phyloP scores from a whole-genome alignment of 116 monocot species.

The Zostera marina region DNA sequence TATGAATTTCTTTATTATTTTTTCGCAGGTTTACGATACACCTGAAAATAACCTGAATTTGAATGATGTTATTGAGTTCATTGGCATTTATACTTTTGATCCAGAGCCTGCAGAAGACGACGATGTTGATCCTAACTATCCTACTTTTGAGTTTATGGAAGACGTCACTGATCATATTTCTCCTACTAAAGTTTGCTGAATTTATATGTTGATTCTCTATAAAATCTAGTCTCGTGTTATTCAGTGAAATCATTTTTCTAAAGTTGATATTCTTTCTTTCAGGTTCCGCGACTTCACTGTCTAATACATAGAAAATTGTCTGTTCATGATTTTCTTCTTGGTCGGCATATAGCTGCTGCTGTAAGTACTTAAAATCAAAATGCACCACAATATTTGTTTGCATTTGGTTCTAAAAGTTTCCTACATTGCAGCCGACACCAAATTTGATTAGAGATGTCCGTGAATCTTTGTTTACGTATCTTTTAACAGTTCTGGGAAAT shows the following conservation, averaged over 20 bases:
- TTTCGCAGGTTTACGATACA: conserved; percentile 60
- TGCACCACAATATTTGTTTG: background rate
- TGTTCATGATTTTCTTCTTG: conserved; percentile 45
- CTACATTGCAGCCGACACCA: conserved; percentile 29
- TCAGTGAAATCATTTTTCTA: too few species aligned
- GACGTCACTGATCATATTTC: conserved; percentile 55
- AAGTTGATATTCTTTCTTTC: background rate
- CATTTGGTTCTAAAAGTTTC: background rate
- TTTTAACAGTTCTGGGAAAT: conserved; percentile 55
- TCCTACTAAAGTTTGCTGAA: conserved; percentile 53
- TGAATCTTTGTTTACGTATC: conserved; percentile 51
- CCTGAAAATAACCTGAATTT: conserved; percentile 57
- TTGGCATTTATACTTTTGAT: conserved; percentile 92
- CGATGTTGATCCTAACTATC: conserved; percentile 32
- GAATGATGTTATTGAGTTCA: conserved; percentile 88
- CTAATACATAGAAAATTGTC: conserved; percentile 47
- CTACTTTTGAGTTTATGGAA: conserved; percentile 47
- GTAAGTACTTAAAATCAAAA: conserved; percentile 18
- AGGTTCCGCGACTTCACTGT: conserved; percentile 91
- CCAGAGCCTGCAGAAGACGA: conserved; percentile 40
- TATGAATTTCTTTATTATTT: background rate
- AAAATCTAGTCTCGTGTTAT: too few species aligned
- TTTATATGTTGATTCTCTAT: background rate
- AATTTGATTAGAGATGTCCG: conserved; percentile 37
- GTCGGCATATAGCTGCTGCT: conserved; percentile 20